A percentile compares a stretch with the other conserved stretches of the same genome.
Evolutionary conservation across 1,139 yeast species (phyloP).

Genomic region (Scheffersomyces segobiensis): DNA sequence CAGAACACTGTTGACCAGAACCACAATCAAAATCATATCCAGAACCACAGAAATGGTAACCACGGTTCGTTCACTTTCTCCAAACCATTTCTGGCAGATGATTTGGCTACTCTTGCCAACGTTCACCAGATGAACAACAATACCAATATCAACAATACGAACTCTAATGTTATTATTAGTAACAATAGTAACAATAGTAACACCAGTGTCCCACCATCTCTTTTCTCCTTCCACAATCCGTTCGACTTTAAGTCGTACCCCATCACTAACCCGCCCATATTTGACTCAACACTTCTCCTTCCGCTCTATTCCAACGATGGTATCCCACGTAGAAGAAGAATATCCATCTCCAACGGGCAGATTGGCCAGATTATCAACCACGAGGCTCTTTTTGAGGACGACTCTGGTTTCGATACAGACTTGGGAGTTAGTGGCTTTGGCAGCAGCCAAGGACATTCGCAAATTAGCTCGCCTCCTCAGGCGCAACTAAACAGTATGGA

Average conservation of each 20-base stretch:
- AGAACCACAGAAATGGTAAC: background rate
- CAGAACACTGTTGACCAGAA: background rate
- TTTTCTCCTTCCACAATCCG: slow-evolving; percentile 31
- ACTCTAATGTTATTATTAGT: background rate
- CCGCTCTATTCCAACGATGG: slow-evolving; percentile 42
- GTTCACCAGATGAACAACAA: background rate
- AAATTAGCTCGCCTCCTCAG: background rate
- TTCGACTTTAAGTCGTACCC: slow-evolving; percentile 53
- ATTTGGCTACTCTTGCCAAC: background rate
- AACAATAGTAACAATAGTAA: background rate
- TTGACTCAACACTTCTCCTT: slow-evolving; percentile 53
- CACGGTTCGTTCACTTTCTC: background rate
- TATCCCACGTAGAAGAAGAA: slow-evolving; percentile 54
- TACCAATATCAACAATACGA: background rate
- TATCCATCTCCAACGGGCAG: slow-evolving; percentile 79
- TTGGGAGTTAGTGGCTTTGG: slow-evolving; percentile 16
- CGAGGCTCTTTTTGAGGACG: slow-evolving; percentile 40
- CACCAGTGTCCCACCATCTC: background rate
- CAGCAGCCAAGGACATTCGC: slow-evolving; percentile 1
- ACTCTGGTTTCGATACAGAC: slow-evolving; percentile 8
- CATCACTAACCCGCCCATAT: slow-evolving; percentile 64
- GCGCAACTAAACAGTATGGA: background rate
- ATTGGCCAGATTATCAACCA: slow-evolving; percentile 65
- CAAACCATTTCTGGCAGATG: background rate
- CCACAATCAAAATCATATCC: background rate